Base-by-base conservation (phyloP, 2,329 filamentous ascomycete genomes). In the Cercospora nicotianae region DNA sequence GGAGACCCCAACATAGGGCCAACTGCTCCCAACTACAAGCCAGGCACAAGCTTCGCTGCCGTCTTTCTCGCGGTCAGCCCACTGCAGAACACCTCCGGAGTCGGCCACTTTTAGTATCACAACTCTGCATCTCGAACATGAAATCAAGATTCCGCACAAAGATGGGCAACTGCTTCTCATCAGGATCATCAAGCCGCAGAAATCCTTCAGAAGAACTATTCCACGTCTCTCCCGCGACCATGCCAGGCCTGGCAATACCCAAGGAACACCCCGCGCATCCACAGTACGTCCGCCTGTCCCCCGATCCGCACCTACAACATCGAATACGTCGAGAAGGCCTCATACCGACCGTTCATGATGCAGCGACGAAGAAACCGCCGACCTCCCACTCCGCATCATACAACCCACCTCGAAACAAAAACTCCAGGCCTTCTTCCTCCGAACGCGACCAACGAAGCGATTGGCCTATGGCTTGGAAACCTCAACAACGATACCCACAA, bases 81-180 rank as follows among this genome's bases (percentile, higher is more conserved):
- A 55, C 48, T 55, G 48, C 48, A 55, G 10, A 53, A 16, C 48
- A n/a, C 48, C 23, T 26, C 48, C 20, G 48, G 48, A 55, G 23
- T 53, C 48, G 48, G 48, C 48, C 48, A 55, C 48, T 28, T 55
- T 26, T 55, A 55, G 23, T 28, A 8, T 26, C 26, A 26, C 23
- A 55, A 8, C 48, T 55, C 13, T 55, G 18, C 55, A 31, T 8
- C 18, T 31, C 55, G 31, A 64, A 36, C 20, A 64, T 64, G 62
- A 59, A 31, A 45, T 64, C 62, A 23, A 59, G 51, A 23, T 28
- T 64, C 1, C 53, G 62, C 31, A 59, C 13, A 42, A 64, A 57
- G 33, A 64, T 64, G 62, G 62, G 62, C 53, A 64, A 64, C 30
- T 64, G 53, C 62, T 64, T 64, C 53, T 64, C 62, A 64, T 28